phyloP scores from a whole-genome alignment of 257 asterid genomes.

The Cynanchum wilfordii region DNA sequence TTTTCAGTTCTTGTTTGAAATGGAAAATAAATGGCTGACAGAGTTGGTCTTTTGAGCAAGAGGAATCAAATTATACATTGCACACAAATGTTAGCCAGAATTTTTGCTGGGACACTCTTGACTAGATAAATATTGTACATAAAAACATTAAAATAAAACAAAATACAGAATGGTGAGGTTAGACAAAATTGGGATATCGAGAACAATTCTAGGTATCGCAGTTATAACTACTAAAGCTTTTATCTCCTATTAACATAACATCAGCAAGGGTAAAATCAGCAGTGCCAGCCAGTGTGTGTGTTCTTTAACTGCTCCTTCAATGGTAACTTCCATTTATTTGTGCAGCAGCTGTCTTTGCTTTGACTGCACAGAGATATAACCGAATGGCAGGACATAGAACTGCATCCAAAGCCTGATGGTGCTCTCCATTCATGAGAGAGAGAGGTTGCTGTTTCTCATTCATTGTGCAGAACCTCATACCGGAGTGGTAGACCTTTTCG shows the following conservation, averaged over 20 bases:
- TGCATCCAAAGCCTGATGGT: not conserved
- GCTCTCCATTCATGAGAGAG: not conserved
- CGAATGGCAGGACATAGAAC: not conserved
- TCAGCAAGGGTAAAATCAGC: not conserved
- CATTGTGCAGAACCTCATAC: constrained; percentile 21
- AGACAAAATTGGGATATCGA: not conserved
- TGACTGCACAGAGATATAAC: not conserved
- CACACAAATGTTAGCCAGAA: not conserved
- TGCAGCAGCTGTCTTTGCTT: not conserved
- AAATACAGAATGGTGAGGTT: not conserved
- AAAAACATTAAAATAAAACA: not conserved
- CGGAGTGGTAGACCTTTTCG: constrained; percentile 43
- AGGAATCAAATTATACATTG: not conserved
- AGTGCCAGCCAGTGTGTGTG: not conserved
- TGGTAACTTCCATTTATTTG: not conserved
- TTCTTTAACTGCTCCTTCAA: not conserved
- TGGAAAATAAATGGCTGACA: not conserved
- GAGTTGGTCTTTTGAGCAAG: not conserved
- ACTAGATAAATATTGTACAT: not conserved
- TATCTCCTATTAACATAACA: not conserved
- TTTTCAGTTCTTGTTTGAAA: not conserved
- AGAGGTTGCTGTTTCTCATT: not conserved
- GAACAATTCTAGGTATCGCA: not conserved
- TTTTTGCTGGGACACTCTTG: not conserved
- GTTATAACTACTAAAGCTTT: not conserved